These are phyloP conservation scores for Excoecaria cochinchinensis DNA, from an alignment of 345 rosid genomes.

Conservation along the genomic window DNA sequence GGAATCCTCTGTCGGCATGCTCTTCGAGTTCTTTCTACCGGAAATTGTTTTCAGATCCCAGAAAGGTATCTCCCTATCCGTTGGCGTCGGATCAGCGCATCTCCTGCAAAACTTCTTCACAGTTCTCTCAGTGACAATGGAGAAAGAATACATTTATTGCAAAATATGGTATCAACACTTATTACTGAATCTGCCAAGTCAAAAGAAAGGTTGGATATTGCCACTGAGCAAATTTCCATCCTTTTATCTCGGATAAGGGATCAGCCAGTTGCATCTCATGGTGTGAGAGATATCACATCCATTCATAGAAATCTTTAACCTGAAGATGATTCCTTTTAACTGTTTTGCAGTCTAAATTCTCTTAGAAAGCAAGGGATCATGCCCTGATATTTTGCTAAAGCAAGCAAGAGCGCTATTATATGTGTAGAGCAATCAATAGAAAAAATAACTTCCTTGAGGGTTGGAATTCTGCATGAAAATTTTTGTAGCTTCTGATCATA, in stretches of 20 bases:
- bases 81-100: conserved; percentile 68
- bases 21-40: conserved; percentile 86
- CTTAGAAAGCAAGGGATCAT: conserved; percentile 1
- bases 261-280: conserved; percentile 52
- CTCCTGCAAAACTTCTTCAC: conserved; percentile 45
- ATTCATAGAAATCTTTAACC: conserved; percentile 36
- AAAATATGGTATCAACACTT: conserved; percentile 69
- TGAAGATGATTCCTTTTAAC: neutral
- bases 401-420: neutral
- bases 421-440: neutral
- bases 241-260: conserved; percentile 76
- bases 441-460: neutral
- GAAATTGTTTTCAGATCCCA: conserved; percentile 91
- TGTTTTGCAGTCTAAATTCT: conserved; percentile 8
- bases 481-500: conserved; percentile 1
- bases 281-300: conserved; percentile 35
- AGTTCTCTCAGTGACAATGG: conserved; percentile 46
- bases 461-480: neutral
- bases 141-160: conserved; percentile 73
- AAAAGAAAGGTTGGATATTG: conserved; percentile 77
- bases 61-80: conserved; percentile 81
- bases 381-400: neutral
- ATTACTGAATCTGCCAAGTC: conserved; percentile 75
- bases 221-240: conserved; percentile 67
- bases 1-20: conserved; percentile 94